Percentiles rank a stretch among this genome's conserved stretches.
Evolutionary conservation across 2,329 filamentous ascomycete genomes (phyloP).

Genomic region (Diplocarpon rosae): DNA sequence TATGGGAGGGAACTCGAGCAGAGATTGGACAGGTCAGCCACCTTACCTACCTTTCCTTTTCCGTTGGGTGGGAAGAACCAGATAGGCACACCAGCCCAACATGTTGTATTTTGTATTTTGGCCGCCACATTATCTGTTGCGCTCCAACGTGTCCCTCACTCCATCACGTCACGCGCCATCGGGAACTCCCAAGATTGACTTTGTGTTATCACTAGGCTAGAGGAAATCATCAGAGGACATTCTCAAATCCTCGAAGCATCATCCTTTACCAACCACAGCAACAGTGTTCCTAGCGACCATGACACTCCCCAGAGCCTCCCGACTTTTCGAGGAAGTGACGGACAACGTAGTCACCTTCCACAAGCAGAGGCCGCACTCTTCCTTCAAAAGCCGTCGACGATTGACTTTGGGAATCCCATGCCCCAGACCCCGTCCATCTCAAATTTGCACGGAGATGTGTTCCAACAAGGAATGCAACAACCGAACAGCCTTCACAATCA

Average conservation of each 20-base stretch:
- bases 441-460: slow-evolving; percentile 36
- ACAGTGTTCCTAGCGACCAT: slow-evolving; percentile 43
- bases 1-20: slow-evolving; percentile 67
- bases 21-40: slow-evolving; percentile 51
- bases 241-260: slow-evolving; percentile 53
- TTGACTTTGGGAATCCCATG: slow-evolving; percentile 37
- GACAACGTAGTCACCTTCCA: slow-evolving; percentile 35
- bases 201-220: slow-evolving; percentile 40
- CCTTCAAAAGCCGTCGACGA: slow-evolving; percentile 44
- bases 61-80: background rate
- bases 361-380: slow-evolving; percentile 51
- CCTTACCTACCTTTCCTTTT: background rate
- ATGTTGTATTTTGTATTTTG: too few species aligned
- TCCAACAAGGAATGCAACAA: slow-evolving; percentile 36
- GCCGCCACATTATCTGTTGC: background rate
- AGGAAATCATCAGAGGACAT: slow-evolving; percentile 54
- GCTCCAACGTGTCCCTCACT: too few species aligned
- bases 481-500: slow-evolving; percentile 16
- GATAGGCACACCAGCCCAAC: too few species aligned
- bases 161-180: background rate
- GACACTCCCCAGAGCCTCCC: slow-evolving; percentile 40
- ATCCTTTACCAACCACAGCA: slow-evolving; percentile 33
- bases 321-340: slow-evolving; percentile 40
- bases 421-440: slow-evolving; percentile 34
- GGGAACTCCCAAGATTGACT: background rate